A percentile compares a stretch with the other conserved stretches of the same genome.
Conservation (phyloP, 176 grass and related monocot genomes). For the bread wheat (Triticum aestivum) region IWGSC_CS_RefSeq_v2.1 NC_057798.1:772761631-772762130, state of each 20-base stretch:
- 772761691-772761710: neutral
- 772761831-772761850: neutral
- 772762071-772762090: constrained; percentile 66
- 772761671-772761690: neutral
- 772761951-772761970: constrained; percentile 83
- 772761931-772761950: constrained; percentile 72
- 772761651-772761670: neutral
- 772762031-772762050: constrained; percentile 78
- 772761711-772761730: neutral
- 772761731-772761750: neutral
- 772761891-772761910: constrained; percentile 92
- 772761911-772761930: constrained; percentile 92
- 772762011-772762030: constrained; percentile 80
- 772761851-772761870: neutral
- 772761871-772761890: neutral
- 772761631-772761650: neutral
- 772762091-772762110: constrained; percentile 85
- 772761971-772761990: constrained; percentile 51
- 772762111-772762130: constrained; percentile 32
- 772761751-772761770: neutral
- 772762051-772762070: constrained; percentile 71
- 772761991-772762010: constrained; percentile 70
- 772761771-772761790: neutral
- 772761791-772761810: neutral
- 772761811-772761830: neutral